Evolutionary conservation across 352 stramenopile genomes (phyloP).

Genomic region (Globisporangium polare): DNA sequence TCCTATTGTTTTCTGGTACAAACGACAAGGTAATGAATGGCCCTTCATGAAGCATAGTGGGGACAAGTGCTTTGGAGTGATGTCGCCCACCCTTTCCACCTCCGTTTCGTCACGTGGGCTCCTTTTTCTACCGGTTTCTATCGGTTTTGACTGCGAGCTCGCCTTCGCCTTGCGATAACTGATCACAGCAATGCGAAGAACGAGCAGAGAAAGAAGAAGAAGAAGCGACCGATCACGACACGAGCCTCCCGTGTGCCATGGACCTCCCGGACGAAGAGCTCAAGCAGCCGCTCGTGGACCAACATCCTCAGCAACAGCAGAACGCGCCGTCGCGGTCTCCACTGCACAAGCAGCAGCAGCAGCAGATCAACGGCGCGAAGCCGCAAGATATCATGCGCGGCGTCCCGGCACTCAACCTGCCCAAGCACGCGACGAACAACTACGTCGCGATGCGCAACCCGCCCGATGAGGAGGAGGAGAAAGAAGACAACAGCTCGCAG

Average conservation of each 20-base stretch:
- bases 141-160: too few relatives aligned
- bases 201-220: constrained; percentile 19
- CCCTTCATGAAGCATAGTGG: too few relatives aligned
- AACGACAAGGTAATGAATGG: too few relatives aligned
- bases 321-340: constrained; percentile 13
- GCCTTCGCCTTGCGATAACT: too few relatives aligned
- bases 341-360: constrained; percentile 7
- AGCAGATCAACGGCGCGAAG: not conserved
- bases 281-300: constrained; percentile 60
- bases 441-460: constrained; percentile 33
- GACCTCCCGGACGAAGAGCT: constrained; percentile 73
- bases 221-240: constrained; percentile 17
- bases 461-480: constrained; percentile 48
- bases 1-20: too few relatives aligned
- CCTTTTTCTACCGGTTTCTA: too few relatives aligned
- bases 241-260: constrained; percentile 28
- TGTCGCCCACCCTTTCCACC: too few relatives aligned
- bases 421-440: constrained; percentile 19
- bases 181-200: constrained; percentile 9
- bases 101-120: too few relatives aligned
- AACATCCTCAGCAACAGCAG: constrained; percentile 1
- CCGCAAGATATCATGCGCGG: constrained; percentile 11
- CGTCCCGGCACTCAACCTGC: not conserved
- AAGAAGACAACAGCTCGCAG: constrained; percentile 20
- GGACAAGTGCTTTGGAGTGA: too few relatives aligned